phyloP scores from a whole-genome alignment of 2,329 filamentous ascomycete species.

The Colletotrichum tropicale region DNA sequence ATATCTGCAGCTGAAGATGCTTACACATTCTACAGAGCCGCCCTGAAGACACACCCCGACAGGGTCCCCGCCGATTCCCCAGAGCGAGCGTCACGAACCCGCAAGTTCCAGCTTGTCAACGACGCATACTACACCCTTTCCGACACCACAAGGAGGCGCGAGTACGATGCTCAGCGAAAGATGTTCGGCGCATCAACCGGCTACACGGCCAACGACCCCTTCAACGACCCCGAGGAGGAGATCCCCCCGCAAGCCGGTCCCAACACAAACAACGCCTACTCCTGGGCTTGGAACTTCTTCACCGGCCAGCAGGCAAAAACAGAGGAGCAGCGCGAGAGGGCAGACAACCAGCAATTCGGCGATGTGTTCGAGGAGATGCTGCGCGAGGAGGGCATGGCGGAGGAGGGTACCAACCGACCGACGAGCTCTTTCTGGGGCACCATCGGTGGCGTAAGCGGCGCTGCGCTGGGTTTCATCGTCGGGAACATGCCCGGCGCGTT shows the following conservation, averaged over 20 bases:
- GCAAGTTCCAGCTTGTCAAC: slow-evolving; percentile 89
- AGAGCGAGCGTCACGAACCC: slow-evolving; percentile 80
- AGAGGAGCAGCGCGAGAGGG: slow-evolving; percentile 50
- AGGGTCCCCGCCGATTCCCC: slow-evolving; percentile 84
- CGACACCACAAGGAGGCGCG: slow-evolving; percentile 74
- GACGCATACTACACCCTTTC: slow-evolving; percentile 93
- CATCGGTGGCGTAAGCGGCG: slow-evolving; percentile 84
- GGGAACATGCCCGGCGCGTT: slow-evolving; percentile 89
- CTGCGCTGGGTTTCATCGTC: slow-evolving; percentile 91
- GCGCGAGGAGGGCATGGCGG: slow-evolving; percentile 82
- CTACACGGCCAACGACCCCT: slow-evolving; percentile 32
- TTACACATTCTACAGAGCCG: slow-evolving; percentile 61
- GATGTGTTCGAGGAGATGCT: slow-evolving; percentile 91
- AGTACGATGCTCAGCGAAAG: slow-evolving; percentile 79
- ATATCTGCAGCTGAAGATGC: neutral
- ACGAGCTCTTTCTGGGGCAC: slow-evolving; percentile 86
- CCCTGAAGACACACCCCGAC: slow-evolving; percentile 92
- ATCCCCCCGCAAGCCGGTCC: slow-evolving; percentile 28
- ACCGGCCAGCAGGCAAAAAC: slow-evolving; percentile 43
- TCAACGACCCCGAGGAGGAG: slow-evolving; percentile 35
- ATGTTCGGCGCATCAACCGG: slow-evolving; percentile 56
- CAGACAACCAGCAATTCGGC: slow-evolving; percentile 84
- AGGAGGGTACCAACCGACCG: slow-evolving; percentile 61
- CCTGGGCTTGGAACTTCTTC: slow-evolving; percentile 77
- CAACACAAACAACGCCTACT: slow-evolving; percentile 58